phyloP scores from a whole-genome alignment of 2,329 filamentous ascomycete species.

The Cladosporium sp. region DNA sequence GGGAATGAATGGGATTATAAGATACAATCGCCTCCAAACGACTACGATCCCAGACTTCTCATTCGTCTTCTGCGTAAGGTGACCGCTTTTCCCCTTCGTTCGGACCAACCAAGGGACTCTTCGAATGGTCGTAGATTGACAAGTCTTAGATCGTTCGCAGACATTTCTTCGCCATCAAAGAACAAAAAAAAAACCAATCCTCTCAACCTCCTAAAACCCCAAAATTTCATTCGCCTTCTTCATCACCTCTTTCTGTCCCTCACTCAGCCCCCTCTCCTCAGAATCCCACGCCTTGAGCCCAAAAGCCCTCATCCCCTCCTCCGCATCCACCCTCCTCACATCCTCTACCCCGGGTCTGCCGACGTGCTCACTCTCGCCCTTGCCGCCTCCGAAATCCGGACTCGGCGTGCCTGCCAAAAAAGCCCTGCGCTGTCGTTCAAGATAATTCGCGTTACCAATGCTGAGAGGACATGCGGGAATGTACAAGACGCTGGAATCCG shows the following conservation, averaged over 20 bases:
- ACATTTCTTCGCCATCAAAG: too few species aligned
- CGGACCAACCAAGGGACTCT: too few species aligned
- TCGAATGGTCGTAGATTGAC: too few species aligned
- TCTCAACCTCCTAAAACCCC: slow-evolving; percentile 39
- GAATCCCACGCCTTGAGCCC: slow-evolving; percentile 50
- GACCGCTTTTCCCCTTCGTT: too few species aligned
- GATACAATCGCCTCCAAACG: too few species aligned
- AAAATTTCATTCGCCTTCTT: slow-evolving; percentile 50
- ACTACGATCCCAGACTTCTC: too few species aligned
- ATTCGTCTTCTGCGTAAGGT: too few species aligned
- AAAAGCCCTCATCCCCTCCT: slow-evolving; percentile 51
- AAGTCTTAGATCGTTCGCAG: too few species aligned
- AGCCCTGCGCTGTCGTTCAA: slow-evolving; percentile 63
- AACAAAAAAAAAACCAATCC: too few species aligned
- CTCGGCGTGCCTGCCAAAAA: slow-evolving; percentile 56
- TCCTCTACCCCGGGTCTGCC: slow-evolving; percentile 38
- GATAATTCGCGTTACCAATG: slow-evolving; percentile 65
- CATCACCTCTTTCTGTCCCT: slow-evolving; percentile 49
- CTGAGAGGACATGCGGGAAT: slow-evolving; percentile 84
- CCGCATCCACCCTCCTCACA: slow-evolving; percentile 32
- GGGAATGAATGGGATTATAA: too few species aligned
- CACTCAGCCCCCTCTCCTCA: slow-evolving; percentile 41
- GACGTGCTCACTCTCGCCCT: slow-evolving; percentile 55
- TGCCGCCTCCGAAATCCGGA: slow-evolving; percentile 53
- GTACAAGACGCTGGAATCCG: slow-evolving; percentile 80